Evolutionary conservation across 306 rosid genomes (phyloP).

Genomic region (Glycine soja): DNA sequence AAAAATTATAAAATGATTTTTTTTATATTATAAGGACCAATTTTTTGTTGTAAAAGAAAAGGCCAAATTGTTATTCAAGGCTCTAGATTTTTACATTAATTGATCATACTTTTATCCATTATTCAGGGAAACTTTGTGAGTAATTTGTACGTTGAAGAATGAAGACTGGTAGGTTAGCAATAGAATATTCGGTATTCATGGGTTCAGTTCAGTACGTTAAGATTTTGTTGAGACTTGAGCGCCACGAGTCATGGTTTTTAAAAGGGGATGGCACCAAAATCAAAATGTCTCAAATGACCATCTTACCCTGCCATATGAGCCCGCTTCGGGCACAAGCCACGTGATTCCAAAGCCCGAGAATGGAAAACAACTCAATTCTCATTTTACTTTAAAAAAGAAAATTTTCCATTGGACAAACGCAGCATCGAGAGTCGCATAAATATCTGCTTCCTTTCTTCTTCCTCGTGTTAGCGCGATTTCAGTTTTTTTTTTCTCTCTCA

Average conservation of each 20-base stretch:
- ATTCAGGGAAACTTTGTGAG: no score
- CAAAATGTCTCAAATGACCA: conserved; percentile 17
- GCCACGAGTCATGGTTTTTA: conserved; percentile 24
- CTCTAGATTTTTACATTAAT: no score
- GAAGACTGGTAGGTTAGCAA: not conserved
- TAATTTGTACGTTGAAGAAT: no score
- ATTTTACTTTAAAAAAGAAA: not conserved
- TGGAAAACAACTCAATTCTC: not conserved
- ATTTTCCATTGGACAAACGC: conserved; percentile 38
- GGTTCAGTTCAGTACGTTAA: not conserved
- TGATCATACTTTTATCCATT: no score
- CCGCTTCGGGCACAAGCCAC: conserved; percentile 29
- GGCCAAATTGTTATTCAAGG: no score
- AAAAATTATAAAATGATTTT: no score
- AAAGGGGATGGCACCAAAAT: conserved; percentile 25
- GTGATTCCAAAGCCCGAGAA: conserved; percentile 8
- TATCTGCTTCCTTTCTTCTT: not conserved
- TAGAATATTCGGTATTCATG: not conserved
- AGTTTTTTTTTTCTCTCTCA: not conserved
- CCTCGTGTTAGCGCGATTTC: not conserved
- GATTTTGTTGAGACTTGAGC: not conserved
- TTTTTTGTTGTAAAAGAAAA: no score
- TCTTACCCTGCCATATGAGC: conserved; percentile 28
- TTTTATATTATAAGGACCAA: no score
- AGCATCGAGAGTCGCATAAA: not conserved